Base-by-base conservation (phyloP, 768 basidiomycete species). In the Dentipellis sp. region DNA sequence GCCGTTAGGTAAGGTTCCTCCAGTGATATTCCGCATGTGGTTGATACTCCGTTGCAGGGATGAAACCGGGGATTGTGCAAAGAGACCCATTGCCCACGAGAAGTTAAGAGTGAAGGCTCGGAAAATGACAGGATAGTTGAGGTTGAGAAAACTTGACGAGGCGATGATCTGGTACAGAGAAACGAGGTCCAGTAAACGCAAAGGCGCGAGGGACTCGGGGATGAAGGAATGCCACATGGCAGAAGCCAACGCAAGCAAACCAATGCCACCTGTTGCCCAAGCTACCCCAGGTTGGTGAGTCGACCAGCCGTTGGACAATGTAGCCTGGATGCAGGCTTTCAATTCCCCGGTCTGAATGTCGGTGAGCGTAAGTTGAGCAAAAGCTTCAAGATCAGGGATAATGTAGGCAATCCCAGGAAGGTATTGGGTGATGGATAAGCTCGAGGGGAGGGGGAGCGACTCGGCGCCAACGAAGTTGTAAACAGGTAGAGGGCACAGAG, bases 321-420 rank as follows among this genome's bases (percentile, higher is more conserved):
- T 94, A 16, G 93, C 82, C 68, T 94, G 92, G 8, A 99, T 79
- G 64, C 95, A 99, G 0, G 93, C 91, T 53, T 86, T 90, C 59
- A 90, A 75, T 8, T 81, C 67, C 50, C 87, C 84, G 5, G 90
- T 88, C 50, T 74, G 72, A 35, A 82, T 78, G 59, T 90, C 82
- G 2, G 74, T 79, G 40, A 95, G 76, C 5, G 83, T 79, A 54
- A 97, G 72, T 63, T 92, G 88, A 0, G 84, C 93, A 64, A 81
- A 93, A 16, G 89, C 93, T 67, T 97, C 93, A 5, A 97, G 76
- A 69, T 99, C 90, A 4, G 95, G 95, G 38, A 99, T 86, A 42
- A 75, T 72, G 68, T 84, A 99, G 0, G 90, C 92, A 52, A 95
- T 89, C 19, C 69, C 68, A 0, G 94, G 93, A n/a, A 94, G 75